Conservation (phyloP, 2,329 filamentous ascomycete genomes). For the Metarhizium robertsii region DNA sequence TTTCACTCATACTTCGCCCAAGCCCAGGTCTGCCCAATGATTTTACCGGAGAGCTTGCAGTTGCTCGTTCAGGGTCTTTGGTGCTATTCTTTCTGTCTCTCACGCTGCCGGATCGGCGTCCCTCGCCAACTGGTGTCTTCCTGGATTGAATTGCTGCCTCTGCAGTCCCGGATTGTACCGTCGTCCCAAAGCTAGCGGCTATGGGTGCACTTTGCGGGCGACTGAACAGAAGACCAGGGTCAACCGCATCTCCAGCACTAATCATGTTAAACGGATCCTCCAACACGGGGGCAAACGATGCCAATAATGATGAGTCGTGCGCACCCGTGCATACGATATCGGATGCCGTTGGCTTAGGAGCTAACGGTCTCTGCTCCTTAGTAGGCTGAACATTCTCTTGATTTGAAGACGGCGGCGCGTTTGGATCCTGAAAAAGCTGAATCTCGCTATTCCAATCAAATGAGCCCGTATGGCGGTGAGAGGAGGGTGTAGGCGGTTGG, state of each 20-base stretch:
- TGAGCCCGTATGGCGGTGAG: slow-evolving; percentile 39
- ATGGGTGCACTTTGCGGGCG: slow-evolving; percentile 39
- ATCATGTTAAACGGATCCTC: slow-evolving; percentile 44
- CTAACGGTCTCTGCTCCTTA: slow-evolving; percentile 36
- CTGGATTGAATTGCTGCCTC: slow-evolving; percentile 18
- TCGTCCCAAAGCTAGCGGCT: slow-evolving; percentile 26
- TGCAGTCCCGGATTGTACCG: slow-evolving; percentile 18
- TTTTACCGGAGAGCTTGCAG: slow-evolving; percentile 43
- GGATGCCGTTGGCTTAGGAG: slow-evolving; percentile 38
- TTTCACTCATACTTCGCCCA: slow-evolving; percentile 46
- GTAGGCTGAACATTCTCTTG: slow-evolving; percentile 27
- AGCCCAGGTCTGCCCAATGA: slow-evolving; percentile 37
- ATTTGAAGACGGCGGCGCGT: slow-evolving; percentile 21
- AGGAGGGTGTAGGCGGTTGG: slow-evolving; percentile 17
- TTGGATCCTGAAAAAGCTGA: slow-evolving; percentile 44
- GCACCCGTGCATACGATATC: slow-evolving; percentile 11
- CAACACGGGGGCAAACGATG: slow-evolving; percentile 27
- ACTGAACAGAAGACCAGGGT: slow-evolving; percentile 51
- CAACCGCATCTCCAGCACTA: slow-evolving; percentile 38
- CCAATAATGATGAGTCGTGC: slow-evolving; percentile 23
- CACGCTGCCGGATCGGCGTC: slow-evolving; percentile 34
- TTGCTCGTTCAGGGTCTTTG: slow-evolving; percentile 31
- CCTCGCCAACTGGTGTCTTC: slow-evolving; percentile 18
- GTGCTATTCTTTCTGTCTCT: slow-evolving; percentile 31
- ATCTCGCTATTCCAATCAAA: slow-evolving; percentile 49